Conservation (phyloP, 345 rosid species). For the Citrus unshiu region DNA sequence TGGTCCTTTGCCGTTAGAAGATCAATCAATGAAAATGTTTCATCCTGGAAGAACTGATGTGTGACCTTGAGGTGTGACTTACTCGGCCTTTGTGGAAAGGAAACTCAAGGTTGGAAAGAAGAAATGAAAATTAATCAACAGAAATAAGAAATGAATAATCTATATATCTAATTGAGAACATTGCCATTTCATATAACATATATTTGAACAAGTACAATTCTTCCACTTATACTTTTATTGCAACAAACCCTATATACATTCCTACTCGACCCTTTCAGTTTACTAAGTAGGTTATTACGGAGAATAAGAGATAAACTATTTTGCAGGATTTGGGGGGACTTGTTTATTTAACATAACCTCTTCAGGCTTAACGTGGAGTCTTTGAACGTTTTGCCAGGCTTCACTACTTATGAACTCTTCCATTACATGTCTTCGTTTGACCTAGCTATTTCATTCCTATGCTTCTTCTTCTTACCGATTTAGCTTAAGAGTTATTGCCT, state of each 20-base stretch:
- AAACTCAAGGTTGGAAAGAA: background rate
- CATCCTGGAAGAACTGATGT: background rate
- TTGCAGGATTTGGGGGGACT: background rate
- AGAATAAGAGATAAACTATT: constrained; percentile 18
- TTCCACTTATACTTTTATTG: constrained; percentile 28
- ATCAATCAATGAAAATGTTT: background rate
- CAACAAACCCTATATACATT: constrained; percentile 38
- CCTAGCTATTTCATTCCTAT: constrained; percentile 16
- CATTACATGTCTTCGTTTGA: constrained; percentile 10
- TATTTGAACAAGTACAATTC: constrained; percentile 26
- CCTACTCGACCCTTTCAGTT: constrained; percentile 9
- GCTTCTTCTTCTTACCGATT: constrained; percentile 8
- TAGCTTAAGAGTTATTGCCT: constrained; percentile 32
- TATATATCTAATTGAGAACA: background rate
- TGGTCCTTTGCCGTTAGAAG: background rate
- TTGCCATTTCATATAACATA: constrained; percentile 10
- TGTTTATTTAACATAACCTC: constrained; percentile 26
- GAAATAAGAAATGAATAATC: background rate
- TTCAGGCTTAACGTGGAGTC: constrained; percentile 6
- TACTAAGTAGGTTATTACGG: constrained; percentile 26
- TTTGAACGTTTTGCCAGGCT: constrained; percentile 14
- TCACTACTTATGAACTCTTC: background rate
- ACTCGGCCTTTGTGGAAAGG: background rate
- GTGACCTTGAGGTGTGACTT: background rate
- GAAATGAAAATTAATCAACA: background rate